Conservation (phyloP, 169 alveolate genomes). For the Theileria annulata region DNA sequence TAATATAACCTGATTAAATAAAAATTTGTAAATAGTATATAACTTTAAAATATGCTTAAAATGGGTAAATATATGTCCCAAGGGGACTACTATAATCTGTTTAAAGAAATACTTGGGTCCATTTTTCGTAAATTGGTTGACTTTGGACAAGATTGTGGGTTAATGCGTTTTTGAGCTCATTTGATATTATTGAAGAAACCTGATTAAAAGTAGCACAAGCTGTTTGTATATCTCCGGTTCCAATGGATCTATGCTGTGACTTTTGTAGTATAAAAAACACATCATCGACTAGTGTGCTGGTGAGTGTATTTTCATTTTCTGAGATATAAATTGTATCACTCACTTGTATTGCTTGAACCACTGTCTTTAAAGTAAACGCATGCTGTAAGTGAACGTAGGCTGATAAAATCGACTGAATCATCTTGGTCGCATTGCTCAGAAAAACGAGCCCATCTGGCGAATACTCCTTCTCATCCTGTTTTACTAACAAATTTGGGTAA, state of each 20-base stretch:
- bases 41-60: too few relatives aligned
- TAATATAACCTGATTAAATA: not conserved
- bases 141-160: slow-evolving; percentile 41
- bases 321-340: slow-evolving; percentile 38
- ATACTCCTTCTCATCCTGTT: slow-evolving; percentile 6
- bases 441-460: slow-evolving; percentile 31
- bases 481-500: slow-evolving; percentile 5
- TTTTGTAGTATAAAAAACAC: slow-evolving; percentile 55
- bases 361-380: slow-evolving; percentile 17
- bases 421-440: slow-evolving; percentile 41
- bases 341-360: slow-evolving; percentile 44
- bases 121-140: slow-evolving; percentile 40
- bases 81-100: not conserved
- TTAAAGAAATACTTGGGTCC: slow-evolving; percentile 18
- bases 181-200: slow-evolving; percentile 29
- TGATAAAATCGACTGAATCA: slow-evolving; percentile 38
- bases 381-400: slow-evolving; percentile 53
- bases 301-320: slow-evolving; percentile 21
- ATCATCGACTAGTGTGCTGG: slow-evolving; percentile 67
- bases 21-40: not conserved
- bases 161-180: slow-evolving; percentile 35
- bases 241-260: slow-evolving; percentile 64
- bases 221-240: slow-evolving; percentile 66
- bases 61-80: too few relatives aligned
- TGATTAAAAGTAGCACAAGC: slow-evolving; percentile 68